Conservation (phyloP, 306 rosid species). For the Dalbergia oliveri region DNA sequence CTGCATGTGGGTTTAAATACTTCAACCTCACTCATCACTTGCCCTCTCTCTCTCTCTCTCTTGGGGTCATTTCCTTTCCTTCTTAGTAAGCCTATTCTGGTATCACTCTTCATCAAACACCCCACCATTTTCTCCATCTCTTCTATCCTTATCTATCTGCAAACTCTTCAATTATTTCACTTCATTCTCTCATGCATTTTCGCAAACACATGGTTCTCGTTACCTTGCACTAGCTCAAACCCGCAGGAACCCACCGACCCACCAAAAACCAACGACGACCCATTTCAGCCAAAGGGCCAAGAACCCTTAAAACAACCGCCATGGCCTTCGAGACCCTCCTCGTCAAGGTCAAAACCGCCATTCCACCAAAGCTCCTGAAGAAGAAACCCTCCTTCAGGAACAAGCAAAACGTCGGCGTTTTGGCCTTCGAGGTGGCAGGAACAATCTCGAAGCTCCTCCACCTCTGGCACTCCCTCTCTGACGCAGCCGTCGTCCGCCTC, state of each 20-base stretch:
- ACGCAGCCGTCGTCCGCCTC: conserved; percentile 65
- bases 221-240: conserved; percentile 9
- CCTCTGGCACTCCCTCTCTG: conserved; percentile 81
- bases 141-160: conserved; percentile 34
- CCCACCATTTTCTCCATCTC: conserved; percentile 44
- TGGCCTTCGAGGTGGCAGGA: conserved; percentile 85
- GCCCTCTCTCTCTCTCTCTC: conserved; percentile 40
- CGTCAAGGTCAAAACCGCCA: conserved; percentile 74
- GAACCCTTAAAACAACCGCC: not conserved
- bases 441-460: conserved; percentile 91
- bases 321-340: conserved; percentile 92
- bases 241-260: not conserved
- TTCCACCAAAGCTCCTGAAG: conserved; percentile 56
- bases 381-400: conserved; percentile 56
- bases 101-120: conserved; percentile 47
- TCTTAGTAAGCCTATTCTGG: conserved; percentile 54
- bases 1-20: conserved; percentile 50
- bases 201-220: conserved; percentile 40
- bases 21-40: conserved; percentile 21
- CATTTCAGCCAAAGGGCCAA: not conserved
- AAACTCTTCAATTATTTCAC: conserved; percentile 44
- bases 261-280: not conserved
- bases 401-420: conserved; percentile 62
- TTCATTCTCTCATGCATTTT: conserved; percentile 23
- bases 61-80: not conserved